Evolutionary conservation across 83 land plant species (phyloP).

Genomic region (Diphasiastrum complanatum): DNA sequence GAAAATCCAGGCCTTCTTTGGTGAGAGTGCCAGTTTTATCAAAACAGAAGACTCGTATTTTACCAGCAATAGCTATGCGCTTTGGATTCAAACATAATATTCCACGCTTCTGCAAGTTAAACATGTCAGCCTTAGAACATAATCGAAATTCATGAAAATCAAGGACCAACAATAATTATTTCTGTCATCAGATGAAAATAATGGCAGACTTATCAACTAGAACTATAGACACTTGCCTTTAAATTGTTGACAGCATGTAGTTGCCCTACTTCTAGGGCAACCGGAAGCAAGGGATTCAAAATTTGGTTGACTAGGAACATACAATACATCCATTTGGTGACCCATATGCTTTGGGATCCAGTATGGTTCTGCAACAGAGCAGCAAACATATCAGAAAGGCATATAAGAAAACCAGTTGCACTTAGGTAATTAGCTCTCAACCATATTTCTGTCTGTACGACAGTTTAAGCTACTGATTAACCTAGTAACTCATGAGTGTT

Average conservation of each 20-base stretch:
- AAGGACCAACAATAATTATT: too few relatives aligned
- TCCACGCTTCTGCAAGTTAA: not conserved
- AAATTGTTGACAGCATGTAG: not conserved
- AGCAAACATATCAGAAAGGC: not conserved
- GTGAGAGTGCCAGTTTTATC: constrained; percentile 5
- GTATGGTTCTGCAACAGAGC: not conserved
- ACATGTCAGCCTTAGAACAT: not conserved
- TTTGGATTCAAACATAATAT: constrained; percentile 1
- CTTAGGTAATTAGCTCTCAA: not conserved
- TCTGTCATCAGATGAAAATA: too few relatives aligned
- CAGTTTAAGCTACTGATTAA: too few relatives aligned
- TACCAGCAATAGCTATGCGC: constrained; percentile 9
- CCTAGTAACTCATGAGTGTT: too few relatives aligned
- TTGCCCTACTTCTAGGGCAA: constrained; percentile 9
- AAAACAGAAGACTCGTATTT: constrained; percentile 6
- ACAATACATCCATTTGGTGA: constrained; percentile 6
- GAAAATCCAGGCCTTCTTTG: constrained; percentile 8
- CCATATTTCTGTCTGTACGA: too few relatives aligned
- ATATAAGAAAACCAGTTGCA: not conserved
- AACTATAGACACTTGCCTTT: not conserved
- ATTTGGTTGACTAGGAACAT: not conserved
- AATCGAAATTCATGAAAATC: not conserved
- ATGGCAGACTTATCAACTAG: too few relatives aligned
- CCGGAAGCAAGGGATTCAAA: constrained; percentile 1
- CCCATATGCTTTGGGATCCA: too few relatives aligned